Conservation (phyloP, 129 eudicot species). For the Saussurea involucrata region DNA sequence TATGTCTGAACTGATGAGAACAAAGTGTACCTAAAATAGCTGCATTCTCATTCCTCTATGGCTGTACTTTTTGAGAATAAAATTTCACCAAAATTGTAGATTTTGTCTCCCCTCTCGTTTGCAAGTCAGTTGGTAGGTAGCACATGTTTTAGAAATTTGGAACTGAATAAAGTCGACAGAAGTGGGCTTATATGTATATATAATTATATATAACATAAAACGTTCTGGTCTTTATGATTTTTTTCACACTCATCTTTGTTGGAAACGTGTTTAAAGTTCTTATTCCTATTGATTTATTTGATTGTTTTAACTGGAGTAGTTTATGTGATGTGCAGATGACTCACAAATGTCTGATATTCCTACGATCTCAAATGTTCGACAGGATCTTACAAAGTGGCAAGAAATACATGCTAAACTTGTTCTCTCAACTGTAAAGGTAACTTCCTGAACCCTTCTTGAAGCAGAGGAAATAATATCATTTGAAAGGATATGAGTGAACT, state of each 20-base stretch:
- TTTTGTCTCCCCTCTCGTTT: not conserved
- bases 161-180: slow-evolving; percentile 10
- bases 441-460: slow-evolving; percentile 5
- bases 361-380: slow-evolving; percentile 82
- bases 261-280: not conserved
- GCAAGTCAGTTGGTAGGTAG: not conserved
- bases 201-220: not conserved
- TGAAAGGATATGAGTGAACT: slow-evolving; percentile 4
- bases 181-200: not conserved
- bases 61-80: not conserved
- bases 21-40: not conserved
- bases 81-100: not conserved
- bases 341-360: slow-evolving; percentile 78
- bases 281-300: not conserved
- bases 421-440: slow-evolving; percentile 78
- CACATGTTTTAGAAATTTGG: slow-evolving; percentile 8
- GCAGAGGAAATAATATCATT: not conserved
- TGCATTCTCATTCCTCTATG: not conserved
- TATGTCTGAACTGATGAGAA: not conserved
- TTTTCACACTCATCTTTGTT: not conserved
- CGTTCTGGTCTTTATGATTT: slow-evolving; percentile 2
- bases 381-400: slow-evolving; percentile 93
- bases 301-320: slow-evolving; percentile 18
- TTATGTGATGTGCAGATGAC: slow-evolving; percentile 68
- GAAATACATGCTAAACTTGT: slow-evolving; percentile 87